phyloP scores from a whole-genome alignment of 2,329 filamentous ascomycete genomes.

The Chaetoscypha palmicola region DNA sequence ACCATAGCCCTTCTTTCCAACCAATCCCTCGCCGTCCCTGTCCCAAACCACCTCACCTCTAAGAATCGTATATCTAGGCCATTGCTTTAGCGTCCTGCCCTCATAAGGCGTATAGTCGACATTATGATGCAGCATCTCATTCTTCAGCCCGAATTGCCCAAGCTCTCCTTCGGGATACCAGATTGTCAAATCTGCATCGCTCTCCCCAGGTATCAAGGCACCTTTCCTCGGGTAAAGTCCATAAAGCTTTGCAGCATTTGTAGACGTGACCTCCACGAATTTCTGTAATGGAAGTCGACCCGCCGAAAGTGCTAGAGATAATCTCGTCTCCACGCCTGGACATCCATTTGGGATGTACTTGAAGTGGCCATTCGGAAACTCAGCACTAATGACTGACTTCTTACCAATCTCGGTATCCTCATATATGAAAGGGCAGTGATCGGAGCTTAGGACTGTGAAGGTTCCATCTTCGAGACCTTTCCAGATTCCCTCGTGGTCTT shows the following conservation, averaged over 20 bases:
- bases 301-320: conserved; percentile 39
- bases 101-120: conserved; percentile 59
- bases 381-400: conserved; percentile 40
- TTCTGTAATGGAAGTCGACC: conserved; percentile 38
- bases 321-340: conserved; percentile 50
- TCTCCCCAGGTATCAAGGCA: conserved; percentile 40
- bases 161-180: conserved; percentile 45
- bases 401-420: conserved; percentile 41
- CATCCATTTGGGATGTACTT: conserved; percentile 52
- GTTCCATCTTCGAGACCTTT: conserved; percentile 43
- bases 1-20: conserved; percentile 43
- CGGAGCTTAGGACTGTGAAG: conserved; percentile 43
- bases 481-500: conserved; percentile 46
- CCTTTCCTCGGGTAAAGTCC: conserved; percentile 47
- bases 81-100: conserved; percentile 48
- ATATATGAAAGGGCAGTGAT: conserved; percentile 35
- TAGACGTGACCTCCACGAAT: conserved; percentile 48
- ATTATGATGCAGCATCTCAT: conserved; percentile 51
- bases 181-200: conserved; percentile 50
- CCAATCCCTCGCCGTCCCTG: conserved; percentile 42
- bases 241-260: conserved; percentile 52
- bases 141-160: conserved; percentile 39
- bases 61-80: conserved; percentile 55
- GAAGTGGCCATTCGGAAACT: conserved; percentile 41
- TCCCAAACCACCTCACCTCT: conserved; percentile 53